These are phyloP conservation scores for Cutaneotrichosporon sp. DNA, from an alignment of 1,284 basidiomycete genomes.

Conservation along the genomic window DNA sequence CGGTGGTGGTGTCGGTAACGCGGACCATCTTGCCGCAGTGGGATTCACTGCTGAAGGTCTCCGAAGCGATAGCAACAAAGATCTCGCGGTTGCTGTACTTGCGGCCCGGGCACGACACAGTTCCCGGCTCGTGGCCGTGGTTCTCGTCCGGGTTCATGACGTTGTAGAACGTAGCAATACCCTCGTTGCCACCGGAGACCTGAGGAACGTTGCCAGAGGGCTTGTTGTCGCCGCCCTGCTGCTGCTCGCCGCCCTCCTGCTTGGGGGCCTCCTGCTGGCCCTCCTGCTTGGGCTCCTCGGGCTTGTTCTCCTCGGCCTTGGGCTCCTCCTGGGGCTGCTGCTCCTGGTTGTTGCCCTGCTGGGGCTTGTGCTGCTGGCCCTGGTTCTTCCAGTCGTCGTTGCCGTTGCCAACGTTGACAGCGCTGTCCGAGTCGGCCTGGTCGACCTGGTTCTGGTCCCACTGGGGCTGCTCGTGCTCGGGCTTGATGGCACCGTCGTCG, in stretches of 20 bases:
- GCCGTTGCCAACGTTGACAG: not conserved
- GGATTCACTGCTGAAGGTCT: not conserved
- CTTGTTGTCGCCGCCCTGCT: not conserved
- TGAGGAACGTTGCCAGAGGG: constrained; percentile 43
- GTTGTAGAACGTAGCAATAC: constrained; percentile 3
- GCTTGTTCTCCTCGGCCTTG: no score
- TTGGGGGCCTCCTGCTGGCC: no score
- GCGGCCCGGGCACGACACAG: constrained; percentile 2
- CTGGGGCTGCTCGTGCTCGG: not conserved
- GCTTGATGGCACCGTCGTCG: not conserved
- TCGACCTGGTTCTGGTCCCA: not conserved
- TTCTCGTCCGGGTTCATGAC: constrained; percentile 3
- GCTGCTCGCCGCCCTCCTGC: not conserved
- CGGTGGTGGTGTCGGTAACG: constrained; percentile 2
- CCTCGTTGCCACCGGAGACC: not conserved
- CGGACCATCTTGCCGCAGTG: constrained; percentile 3
- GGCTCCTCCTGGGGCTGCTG: not conserved
- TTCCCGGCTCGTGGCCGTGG: not conserved
- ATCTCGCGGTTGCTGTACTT: constrained; percentile 1
- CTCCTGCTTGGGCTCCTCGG: not conserved
- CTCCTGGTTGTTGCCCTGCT: not conserved
- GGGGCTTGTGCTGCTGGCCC: not conserved
- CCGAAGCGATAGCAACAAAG: constrained; percentile 1
- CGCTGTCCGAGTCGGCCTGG: not conserved
- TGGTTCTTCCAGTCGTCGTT: not conserved